Evolutionary conservation across 345 rosid species (phyloP), one percentile per base, ranked within the genome.

Genomic region (Salix viminalis): DNA sequence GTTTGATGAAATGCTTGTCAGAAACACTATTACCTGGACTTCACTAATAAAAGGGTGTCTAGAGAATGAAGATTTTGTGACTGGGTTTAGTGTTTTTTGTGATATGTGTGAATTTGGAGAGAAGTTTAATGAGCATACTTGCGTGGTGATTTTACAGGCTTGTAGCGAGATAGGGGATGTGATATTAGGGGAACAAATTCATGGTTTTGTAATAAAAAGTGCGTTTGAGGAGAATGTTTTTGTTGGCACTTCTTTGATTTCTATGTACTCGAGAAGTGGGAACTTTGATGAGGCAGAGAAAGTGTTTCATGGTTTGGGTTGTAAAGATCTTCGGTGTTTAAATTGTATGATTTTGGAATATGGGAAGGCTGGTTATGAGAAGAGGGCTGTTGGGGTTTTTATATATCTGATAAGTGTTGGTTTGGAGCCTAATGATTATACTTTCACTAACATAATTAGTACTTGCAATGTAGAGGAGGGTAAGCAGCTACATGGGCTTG

Each of bases 301-400:
- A 66, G 69, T 75, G 65, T 79, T 77, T 67, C 21, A 66, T 64
- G 58, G 54, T 56, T 44, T 80, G 34, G 69, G 39, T 65, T 24
- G 64, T 65, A 85, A 80, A 68, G 84, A 80, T 77, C 78, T 82
- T 46, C 78, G 78, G 41, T 82, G 79, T 72, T 41, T 85, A 70
- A 85, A 82, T 80, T 75, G 46, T 24, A 79, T 85, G 87, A 85
- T 85, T 73, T 82, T 74, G 42, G 85, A 82, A 73, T 79, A 79
- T 72, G 79, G 73, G 36, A 85, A 73, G 71, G 76, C 71, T 4
- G 85, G 82, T 48, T 62, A 32, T 23, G 65, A 50, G 21, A 72
- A 67, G 54, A 79, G 79, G 72, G 83, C 82, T 67, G 41, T 82
- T 62, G 28, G 5, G 52, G 83, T 70, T 42, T 81, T 81, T 19